Conservation (phyloP, 2,329 filamentous ascomycete genomes). For the Neonectria hederae region DNA sequence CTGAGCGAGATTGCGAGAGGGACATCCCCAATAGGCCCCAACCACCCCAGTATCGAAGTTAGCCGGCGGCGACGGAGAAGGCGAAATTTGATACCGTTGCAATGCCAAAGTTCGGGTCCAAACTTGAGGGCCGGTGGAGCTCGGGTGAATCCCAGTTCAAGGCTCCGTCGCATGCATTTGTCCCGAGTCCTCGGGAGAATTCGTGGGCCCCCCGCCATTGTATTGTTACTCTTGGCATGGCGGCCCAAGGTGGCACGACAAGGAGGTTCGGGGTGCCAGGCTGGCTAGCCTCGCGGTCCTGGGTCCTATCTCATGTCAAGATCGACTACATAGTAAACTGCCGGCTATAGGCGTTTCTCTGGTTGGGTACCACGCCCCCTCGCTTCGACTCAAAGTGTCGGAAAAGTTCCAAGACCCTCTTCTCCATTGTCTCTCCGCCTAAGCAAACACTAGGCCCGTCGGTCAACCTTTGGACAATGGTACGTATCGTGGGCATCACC, state of each 20-base stretch:
- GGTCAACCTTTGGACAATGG: slow-evolving; percentile 9
- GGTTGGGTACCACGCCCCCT: slow-evolving; percentile 2
- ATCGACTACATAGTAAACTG: slow-evolving; percentile 9
- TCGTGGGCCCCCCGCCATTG: slow-evolving; percentile 1
- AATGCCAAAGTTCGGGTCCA: slow-evolving; percentile 3
- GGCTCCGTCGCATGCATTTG: neutral
- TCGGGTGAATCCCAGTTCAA: neutral
- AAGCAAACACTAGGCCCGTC: slow-evolving; percentile 13
- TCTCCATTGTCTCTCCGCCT: slow-evolving; percentile 1
- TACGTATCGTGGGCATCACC: neutral
- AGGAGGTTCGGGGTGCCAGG: neutral
- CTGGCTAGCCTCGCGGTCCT: neutral
- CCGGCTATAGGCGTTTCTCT: slow-evolving; percentile 2
- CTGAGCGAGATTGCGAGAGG: slow-evolving; percentile 6
- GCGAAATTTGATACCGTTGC: slow-evolving; percentile 1
- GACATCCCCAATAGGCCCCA: neutral
- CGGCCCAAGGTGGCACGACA: slow-evolving; percentile 9
- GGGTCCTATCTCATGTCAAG: neutral
- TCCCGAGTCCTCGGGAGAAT: slow-evolving; percentile 15
- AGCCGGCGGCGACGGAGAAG: slow-evolving; percentile 4
- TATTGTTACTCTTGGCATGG: neutral
- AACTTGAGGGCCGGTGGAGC: neutral
- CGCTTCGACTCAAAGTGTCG: neutral
- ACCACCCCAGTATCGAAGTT: neutral
- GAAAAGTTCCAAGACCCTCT: neutral